Percentiles rank a stretch among this genome's conserved stretches.
phyloP scores from a whole-genome alignment of 1,139 yeast genomes.

The Debaryomyces coudertii region DNA sequence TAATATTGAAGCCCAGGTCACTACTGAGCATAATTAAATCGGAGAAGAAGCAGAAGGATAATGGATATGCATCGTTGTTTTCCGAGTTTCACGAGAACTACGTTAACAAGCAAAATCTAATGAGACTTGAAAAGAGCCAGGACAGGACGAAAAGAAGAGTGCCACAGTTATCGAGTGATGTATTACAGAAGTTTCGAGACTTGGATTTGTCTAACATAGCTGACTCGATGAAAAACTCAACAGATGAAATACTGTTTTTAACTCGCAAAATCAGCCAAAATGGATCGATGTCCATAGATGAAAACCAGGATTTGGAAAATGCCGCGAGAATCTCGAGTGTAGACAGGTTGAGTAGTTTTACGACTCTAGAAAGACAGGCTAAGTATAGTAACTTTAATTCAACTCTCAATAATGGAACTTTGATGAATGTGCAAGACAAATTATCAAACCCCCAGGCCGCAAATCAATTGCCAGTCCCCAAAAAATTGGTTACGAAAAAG shows the following conservation, averaged over 20 bases:
- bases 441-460: not conserved
- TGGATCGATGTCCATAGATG: constrained; percentile 12
- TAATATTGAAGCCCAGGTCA: constrained; percentile 40
- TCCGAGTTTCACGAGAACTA: constrained; percentile 13
- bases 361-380: constrained; percentile 8
- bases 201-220: constrained; percentile 17
- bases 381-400: constrained; percentile 2
- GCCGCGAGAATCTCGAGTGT: not conserved
- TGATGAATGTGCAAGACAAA: not conserved
- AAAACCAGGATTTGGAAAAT: constrained; percentile 10
- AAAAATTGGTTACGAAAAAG: constrained; percentile 27
- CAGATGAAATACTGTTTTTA: constrained; percentile 1
- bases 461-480: constrained; percentile 28
- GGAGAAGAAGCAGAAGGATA: constrained; percentile 17
- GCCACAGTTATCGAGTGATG: constrained; percentile 16
- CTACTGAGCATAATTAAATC: constrained; percentile 31
- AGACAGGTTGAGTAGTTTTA: constrained; percentile 1
- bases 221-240: not conserved
- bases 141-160: not conserved
- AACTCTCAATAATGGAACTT: constrained; percentile 4
- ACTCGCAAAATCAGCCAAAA: constrained; percentile 9
- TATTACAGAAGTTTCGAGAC: constrained; percentile 17
- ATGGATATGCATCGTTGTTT: constrained; percentile 14
- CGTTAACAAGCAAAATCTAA: not conserved
- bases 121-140: not conserved